Base-by-base conservation (phyloP, 192 early-diverging fungal species). In the Gigaspora rosea region DNA sequence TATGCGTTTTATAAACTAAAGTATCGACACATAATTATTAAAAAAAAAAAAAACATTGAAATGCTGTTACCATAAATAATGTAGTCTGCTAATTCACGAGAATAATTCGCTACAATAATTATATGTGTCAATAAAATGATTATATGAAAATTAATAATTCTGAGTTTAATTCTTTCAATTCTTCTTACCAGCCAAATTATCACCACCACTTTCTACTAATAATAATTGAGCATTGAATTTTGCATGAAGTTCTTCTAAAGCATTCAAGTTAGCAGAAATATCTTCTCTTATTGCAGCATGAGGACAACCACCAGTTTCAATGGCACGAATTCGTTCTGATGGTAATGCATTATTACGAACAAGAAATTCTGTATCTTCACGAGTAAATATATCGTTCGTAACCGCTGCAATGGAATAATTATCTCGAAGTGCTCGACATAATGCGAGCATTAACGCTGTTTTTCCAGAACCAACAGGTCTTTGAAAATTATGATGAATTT, bases 361-460 rank as follows among this genome's bases (percentile, higher is more conserved):
- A 69, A 98, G 86, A 81, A 98, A 98, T 82, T 98, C 97, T 18
- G 97, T 94, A 81, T 98, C 96, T 75, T 98, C 97, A 54, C 90
- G 88, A 8, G 97, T 98, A 79, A 98, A 98, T 73, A 98, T 98
- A 79, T 98, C 97, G 81, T 98, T 98, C 66, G 97, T 98, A 10
- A 98, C 95, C 56, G 93, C 94, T 32, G 92, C 95, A 68, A 98
- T 86, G 74, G 91, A 92, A 86, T 91, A 94, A 68, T 85, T 83
- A 51, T 94, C 92, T 75, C 93, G 91, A 47, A 98, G 87, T 20
- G 84, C 82, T 35, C 87, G 91, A 83, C 97, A 98, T 22, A 98
- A 88, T 58, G 92, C 93, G 52, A 96, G 86, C 94, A 98, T 91
- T 76, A 96, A 84, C 4, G 95, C 95, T 4, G 95, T 97, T 84